Conservation (phyloP, 2,329 filamentous ascomycete species). For the Hymenoscyphus occultus region DNA sequence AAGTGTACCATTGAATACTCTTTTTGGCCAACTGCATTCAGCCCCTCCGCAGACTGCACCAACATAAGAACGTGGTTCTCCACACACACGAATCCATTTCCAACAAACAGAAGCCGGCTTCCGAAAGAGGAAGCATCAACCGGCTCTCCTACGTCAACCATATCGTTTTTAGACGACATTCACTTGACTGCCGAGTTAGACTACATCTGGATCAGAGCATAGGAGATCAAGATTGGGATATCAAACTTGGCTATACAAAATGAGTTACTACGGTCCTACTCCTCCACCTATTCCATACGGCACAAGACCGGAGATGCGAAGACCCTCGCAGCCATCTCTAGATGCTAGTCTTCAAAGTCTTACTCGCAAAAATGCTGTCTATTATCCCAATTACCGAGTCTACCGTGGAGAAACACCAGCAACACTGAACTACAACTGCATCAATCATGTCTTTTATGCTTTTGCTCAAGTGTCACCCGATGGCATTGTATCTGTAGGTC, state of each 20-base stretch:
- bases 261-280: slow-evolving; percentile 25
- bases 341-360: slow-evolving; percentile 40
- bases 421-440: slow-evolving; percentile 69
- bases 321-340: slow-evolving; percentile 34
- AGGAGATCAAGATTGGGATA: background rate
- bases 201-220: background rate
- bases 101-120: slow-evolving; percentile 4
- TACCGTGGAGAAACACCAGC: slow-evolving; percentile 72
- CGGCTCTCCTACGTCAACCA: background rate
- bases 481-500: slow-evolving; percentile 70
- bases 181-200: background rate
- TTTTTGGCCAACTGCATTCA: slow-evolving; percentile 17
- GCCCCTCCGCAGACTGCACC: slow-evolving; percentile 11
- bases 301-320: slow-evolving; percentile 28
- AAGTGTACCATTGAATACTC: slow-evolving; percentile 9
- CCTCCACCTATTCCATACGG: slow-evolving; percentile 31
- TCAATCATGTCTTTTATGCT: slow-evolving; percentile 80
- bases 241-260: slow-evolving; percentile 20
- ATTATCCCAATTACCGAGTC: slow-evolving; percentile 77
- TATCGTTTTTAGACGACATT: background rate
- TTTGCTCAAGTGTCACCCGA: slow-evolving; percentile 73
- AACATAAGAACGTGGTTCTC: slow-evolving; percentile 10
- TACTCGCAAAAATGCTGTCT: slow-evolving; percentile 71
- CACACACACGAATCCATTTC: slow-evolving; percentile 1
- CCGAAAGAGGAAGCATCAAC: slow-evolving; percentile 1